These are phyloP conservation scores for Aspergillus clavatus DNA, from an alignment of 2,329 filamentous ascomycete genomes.

Conservation along the genomic window DNA sequence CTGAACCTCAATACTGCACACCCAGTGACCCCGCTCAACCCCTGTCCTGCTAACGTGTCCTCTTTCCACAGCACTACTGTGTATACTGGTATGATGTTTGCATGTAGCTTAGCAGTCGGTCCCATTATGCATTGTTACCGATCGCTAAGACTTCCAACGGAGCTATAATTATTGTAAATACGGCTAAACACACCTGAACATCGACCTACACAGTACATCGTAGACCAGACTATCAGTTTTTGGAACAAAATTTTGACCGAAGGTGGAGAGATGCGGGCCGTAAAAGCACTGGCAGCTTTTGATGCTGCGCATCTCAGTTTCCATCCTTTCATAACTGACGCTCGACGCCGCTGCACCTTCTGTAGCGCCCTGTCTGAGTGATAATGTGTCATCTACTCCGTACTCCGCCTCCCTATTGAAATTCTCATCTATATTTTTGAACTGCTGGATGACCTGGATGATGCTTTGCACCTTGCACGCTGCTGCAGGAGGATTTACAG, in stretches of 20 bases:
- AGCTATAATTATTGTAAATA: not conserved
- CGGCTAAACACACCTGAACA: not conserved
- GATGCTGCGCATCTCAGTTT: not conserved
- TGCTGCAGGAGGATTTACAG: not conserved
- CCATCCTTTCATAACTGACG: not conserved
- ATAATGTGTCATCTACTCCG: too few relatives aligned
- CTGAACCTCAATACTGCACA: too few relatives aligned
- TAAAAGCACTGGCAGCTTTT: not conserved
- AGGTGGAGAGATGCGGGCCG: not conserved
- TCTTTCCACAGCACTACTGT: too few relatives aligned
- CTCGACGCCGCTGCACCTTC: not conserved
- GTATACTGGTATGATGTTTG: too few relatives aligned
- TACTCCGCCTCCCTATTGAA: too few relatives aligned
- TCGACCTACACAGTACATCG: not conserved
- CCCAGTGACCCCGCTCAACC: too few relatives aligned
- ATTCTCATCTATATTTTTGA: not conserved
- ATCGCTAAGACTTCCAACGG: not conserved
- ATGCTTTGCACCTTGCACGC: not conserved
- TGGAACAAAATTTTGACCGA: not conserved
- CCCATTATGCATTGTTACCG: slow-evolving; percentile 14
- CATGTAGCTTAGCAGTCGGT: too few relatives aligned
- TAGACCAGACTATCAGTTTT: not conserved
- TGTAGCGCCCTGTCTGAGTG: too few relatives aligned
- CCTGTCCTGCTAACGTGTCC: too few relatives aligned
- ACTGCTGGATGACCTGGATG: not conserved